Conservation (phyloP, 2,329 filamentous ascomycete species). For the Coniochaeta ligniaria region DNA sequence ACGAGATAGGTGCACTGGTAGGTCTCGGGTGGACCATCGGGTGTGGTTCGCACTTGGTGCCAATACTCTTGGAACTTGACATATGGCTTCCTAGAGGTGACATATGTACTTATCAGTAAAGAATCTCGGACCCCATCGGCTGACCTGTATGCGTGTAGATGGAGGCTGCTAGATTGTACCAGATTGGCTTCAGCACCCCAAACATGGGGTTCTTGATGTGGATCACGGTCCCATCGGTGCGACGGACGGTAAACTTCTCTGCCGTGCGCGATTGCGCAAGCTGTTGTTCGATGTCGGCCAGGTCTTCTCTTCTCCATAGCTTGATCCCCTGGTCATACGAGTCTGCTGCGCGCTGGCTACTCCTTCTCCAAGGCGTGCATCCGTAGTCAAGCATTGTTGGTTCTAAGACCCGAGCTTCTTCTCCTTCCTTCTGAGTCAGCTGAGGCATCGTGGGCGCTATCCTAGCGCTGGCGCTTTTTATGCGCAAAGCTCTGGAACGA, state of each 20-base stretch:
- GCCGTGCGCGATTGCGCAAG: neutral
- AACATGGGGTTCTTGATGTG: neutral
- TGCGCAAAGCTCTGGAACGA: neutral
- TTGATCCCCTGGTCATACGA: neutral
- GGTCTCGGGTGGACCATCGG: neutral
- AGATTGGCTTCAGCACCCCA: neutral
- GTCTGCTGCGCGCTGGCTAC: neutral
- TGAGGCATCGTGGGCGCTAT: neutral
- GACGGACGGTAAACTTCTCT: neutral
- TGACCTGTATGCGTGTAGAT: neutral
- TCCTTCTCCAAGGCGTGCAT: neutral
- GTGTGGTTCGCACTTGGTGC: neutral
- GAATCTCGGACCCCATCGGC: neutral
- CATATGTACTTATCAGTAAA: neutral
- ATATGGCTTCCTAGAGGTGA: neutral
- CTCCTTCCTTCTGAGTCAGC: neutral
- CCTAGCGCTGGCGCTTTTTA: neutral
- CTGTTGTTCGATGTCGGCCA: neutral
- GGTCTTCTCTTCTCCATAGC: neutral
- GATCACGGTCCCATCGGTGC: neutral
- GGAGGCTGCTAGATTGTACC: neutral
- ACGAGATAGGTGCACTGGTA: neutral
- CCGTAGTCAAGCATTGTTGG: conserved; percentile 4
- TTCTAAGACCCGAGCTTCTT: conserved; percentile 40
- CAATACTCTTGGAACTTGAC: neutral